These are phyloP conservation scores for Phlegmacium glaucopus DNA, from an alignment of 768 basidiomycete genomes.

Conservation along the genomic window DNA sequence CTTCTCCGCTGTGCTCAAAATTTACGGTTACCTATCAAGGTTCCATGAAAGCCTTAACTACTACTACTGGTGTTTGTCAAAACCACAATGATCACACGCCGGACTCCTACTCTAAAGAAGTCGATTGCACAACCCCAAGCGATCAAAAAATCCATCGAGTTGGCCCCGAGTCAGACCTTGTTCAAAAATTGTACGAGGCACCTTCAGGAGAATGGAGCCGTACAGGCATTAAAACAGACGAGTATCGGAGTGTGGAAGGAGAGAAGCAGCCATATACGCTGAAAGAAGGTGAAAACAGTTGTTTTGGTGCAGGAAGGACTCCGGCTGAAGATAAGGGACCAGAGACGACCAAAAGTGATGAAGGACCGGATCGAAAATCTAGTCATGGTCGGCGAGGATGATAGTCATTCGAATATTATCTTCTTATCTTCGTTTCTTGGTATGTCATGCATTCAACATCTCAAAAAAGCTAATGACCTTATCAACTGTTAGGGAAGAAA, in stretches of 20 bases:
- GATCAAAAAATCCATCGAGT: too few relatives aligned
- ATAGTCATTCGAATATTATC: background rate
- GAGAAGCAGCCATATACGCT: constrained; percentile 29
- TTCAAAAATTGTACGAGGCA: too few relatives aligned
- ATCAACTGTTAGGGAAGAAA: too few relatives aligned
- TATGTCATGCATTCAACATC: too few relatives aligned
- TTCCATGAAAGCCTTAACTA: too few relatives aligned
- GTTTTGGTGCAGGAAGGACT: constrained; percentile 24
- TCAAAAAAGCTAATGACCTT: too few relatives aligned
- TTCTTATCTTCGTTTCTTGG: too few relatives aligned
- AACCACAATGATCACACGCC: constrained; percentile 24
- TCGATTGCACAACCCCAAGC: too few relatives aligned
- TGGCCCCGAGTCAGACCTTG: too few relatives aligned
- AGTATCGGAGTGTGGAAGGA: constrained; percentile 26
- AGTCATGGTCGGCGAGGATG: constrained; percentile 27
- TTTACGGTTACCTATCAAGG: too few relatives aligned
- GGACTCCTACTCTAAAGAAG: too few relatives aligned
- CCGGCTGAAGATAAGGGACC: constrained; percentile 29
- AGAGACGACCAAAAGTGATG: constrained; percentile 27
- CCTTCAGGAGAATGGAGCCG: constrained; percentile 44
- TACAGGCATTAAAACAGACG: constrained; percentile 35
- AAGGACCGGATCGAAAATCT: constrained; percentile 36
- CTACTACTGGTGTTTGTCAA: background rate
- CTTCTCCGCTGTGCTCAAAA: background rate
- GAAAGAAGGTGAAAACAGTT: constrained; percentile 26